Base-by-base conservation (phyloP, 1,284 basidiomycete species). In the Leccinum solheimii region DNA sequence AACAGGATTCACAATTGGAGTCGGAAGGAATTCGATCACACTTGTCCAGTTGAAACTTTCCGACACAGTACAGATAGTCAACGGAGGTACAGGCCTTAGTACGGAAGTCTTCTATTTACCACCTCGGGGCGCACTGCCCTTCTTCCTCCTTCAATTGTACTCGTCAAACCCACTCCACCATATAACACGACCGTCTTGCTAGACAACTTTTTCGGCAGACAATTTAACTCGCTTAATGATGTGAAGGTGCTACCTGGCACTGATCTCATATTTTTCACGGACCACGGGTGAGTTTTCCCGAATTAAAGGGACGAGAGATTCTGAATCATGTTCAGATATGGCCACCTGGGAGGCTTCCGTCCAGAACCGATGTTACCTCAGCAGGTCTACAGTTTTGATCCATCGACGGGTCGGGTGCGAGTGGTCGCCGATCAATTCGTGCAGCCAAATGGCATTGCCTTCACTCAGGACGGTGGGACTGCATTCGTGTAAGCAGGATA, bases 181-280 rank as follows among this genome's bases (percentile, higher is more conserved):
- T 79, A 83, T 71, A 86, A 88, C 58, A 75, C 80, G 7, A 87
- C 86, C 19, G 82, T 88, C 48, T 68, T 90, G 16, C 69, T 90
- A 59, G 85, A 90, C 76, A 91, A 88, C 74, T 88, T 80, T 71
- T 88, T 83, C 67, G 91, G 91, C 2, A 79, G 89, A 9, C 90
- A 92, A 68, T 94, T 93, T 78, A 92, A 90, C 75, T 90, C 90
- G 1, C 75, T 92, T 58, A 92, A 94, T 72, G 92, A 94, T 69
- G 77, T 88, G 59, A 91, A 88, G 68, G 78, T 92, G 4, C 87
- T 91, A 63, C 87, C 87, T 0, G 86, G 80, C 56, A 83, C 83
- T 16, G 83, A 81, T 54, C 69, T 91, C 10, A 21, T 72, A 1
- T 91, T 86, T 75, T 91, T 91, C 75, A 90, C 87, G 0, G 91